These are phyloP conservation scores for Stereocaulon alpinum DNA, from an alignment of 495 filamentous ascomycete genomes.

Conservation along the genomic window DNA sequence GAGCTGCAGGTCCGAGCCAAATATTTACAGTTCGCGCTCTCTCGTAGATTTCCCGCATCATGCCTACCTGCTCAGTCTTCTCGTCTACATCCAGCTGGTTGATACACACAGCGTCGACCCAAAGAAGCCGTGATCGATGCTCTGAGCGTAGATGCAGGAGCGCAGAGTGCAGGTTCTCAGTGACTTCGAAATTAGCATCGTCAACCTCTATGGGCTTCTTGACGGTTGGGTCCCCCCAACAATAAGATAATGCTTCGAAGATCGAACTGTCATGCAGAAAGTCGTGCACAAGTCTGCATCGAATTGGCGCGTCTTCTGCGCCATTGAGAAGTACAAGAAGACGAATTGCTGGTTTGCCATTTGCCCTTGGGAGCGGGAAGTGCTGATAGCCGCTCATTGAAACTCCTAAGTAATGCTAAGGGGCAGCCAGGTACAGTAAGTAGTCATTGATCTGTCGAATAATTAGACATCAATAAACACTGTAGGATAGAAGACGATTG, in stretches of 20 bases:
- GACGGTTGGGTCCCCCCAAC: not conserved
- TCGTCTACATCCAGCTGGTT: conserved; percentile 28
- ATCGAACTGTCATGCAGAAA: too few species aligned
- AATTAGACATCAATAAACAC: too few species aligned
- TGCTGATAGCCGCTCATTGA: too few species aligned
- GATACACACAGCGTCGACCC: conserved; percentile 33
- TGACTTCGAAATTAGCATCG: conserved; percentile 1
- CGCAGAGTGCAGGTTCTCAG: not conserved
- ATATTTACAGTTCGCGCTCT: conserved; percentile 19
- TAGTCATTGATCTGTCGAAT: too few species aligned
- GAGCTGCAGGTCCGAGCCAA: conserved; percentile 21
- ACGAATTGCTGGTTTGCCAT: too few species aligned
- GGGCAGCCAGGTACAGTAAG: too few species aligned
- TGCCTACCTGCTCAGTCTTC: conserved; percentile 22
- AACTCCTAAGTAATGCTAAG: too few species aligned
- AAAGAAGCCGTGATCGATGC: conserved; percentile 10
- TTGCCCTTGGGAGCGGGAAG: too few species aligned
- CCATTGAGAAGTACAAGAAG: too few species aligned
- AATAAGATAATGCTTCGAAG: not conserved
- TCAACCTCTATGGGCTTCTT: conserved; percentile 4
- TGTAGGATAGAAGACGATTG: too few species aligned
- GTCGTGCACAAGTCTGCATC: too few species aligned
- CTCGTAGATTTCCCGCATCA: conserved; percentile 27
- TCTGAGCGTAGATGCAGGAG: conserved; percentile 3
- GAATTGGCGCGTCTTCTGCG: too few species aligned